Conservation (phyloP, 495 filamentous ascomycete species). For the Penicillium subrubescens region DNA sequence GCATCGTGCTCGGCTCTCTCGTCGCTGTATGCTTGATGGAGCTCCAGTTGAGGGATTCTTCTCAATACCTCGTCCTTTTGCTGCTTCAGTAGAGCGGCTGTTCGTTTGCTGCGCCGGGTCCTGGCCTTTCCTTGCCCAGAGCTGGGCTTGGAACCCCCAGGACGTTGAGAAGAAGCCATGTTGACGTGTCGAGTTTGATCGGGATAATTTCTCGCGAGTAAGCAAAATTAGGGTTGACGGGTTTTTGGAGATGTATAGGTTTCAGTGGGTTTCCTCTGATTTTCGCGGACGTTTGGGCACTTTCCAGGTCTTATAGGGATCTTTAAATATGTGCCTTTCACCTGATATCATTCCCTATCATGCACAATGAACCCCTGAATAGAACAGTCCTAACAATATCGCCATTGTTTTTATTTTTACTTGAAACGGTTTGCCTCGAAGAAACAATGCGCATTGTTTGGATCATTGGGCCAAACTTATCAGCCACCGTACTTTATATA, state of each 20-base stretch:
- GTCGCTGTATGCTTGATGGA: not conserved
- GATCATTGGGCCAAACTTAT: not conserved
- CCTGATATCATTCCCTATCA: not conserved
- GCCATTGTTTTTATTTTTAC: not conserved
- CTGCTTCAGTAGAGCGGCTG: not conserved
- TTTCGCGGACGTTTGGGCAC: not conserved
- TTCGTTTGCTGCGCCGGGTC: not conserved
- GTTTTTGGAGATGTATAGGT: not conserved
- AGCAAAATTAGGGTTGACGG: not conserved
- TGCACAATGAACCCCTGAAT: not conserved
- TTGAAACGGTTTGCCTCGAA: not conserved
- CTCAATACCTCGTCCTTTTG: not conserved
- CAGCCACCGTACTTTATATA: no score
- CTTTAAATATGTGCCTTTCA: not conserved
- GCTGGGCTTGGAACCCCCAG: not conserved
- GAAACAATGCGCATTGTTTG: not conserved
- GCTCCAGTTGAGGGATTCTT: not conserved
- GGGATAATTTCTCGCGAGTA: not conserved
- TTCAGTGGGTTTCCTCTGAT: no score
- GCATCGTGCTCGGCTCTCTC: not conserved
- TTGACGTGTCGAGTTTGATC: not conserved
- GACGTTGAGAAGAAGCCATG: not conserved
- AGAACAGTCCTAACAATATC: not conserved
- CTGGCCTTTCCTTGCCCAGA: not conserved
- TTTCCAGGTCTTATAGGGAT: not conserved